Base-by-base conservation (phyloP, 148 eudicot genomes). In the Diospyros lotus region DNA sequence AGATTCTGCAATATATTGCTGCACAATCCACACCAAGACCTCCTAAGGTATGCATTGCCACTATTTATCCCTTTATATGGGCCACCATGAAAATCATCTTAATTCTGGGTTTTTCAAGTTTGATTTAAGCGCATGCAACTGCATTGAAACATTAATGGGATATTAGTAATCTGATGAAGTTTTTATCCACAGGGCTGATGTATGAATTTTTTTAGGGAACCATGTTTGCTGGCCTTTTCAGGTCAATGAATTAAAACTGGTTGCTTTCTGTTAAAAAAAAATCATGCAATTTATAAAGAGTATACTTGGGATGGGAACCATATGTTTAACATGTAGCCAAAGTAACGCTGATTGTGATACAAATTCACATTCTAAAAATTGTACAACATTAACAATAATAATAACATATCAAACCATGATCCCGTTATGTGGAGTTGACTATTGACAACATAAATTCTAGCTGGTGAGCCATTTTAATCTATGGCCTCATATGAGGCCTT, bases 1-100 rank as follows among this genome's bases (percentile, higher is more conserved):
- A 95, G 6, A 87, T 95, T 80, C 84, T 95, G 77, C 99, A 90
- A 68, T 95, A 72, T 80, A 85, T 95, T 82, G 99, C 96, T 39
- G 78, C 94, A 40, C 96, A 92, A 68, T 94, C 98, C 67, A 83
- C 91, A 43, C 86, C 92, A 17, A 80, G 77, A 78, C 82, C 90
- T 68, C 54, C 96, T 65, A 92, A 90, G 97, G 98, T 89, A 86
- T 62, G 54, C n/a, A 9, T 71, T 67, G 43, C 28, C 28, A 28
- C 28, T 28, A 28, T 28, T 60, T 60, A 17, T 5, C 28, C 40
- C n/a, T 38, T 38, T 4, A 4, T 59, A 43, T 13, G 12, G 52
- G 18, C 51, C 38, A 18, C 66, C 65, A 45, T 45, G 42, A 17
- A 39, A 58, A 62, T 73, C 40, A 9, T 28, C 28, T 28, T 28